Base-by-base conservation (phyloP, 2,329 filamentous ascomycete genomes). In the Penicillium janthinellum region DNA sequence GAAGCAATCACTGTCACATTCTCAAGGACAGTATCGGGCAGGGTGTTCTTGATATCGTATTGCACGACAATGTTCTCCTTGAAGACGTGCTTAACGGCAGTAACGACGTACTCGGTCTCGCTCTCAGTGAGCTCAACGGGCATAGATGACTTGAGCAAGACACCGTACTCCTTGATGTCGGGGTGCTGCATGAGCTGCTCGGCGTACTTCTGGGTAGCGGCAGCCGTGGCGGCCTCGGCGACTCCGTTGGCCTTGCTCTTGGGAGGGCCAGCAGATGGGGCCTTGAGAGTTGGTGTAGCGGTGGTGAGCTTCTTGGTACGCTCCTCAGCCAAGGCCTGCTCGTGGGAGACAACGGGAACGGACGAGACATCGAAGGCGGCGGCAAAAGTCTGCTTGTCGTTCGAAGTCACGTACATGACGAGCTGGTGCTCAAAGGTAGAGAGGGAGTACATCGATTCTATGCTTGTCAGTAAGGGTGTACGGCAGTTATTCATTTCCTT, bases 11-110 rank as follows among this genome's bases (percentile, higher is more conserved):
- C 87, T 0, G 91, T 92, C 15, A 96, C 92, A 63, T 96, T 91
- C 74, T 96, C 92, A 37, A 98, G 83, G 31, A 99, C 86, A 15
- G 92, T 96, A 62, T 93, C 91, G 12, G 91, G 89, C 11, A 99
- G 84, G 2, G 95, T 99, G 82, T 99, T 99, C 84, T 96, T 98
- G 76, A 99, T 88, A 74, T 98, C 91, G 77, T 95, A 99, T 74
- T 99, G 95, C 56, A 99, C 81, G 37, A 99, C 94, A 72, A 99
- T 83, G 73, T 98, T 91, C 75, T 96, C 91, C 80, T 96, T 96
- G 88, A 97, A 99, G 71, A 99, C 88, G 75, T 99, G 95, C 83
- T 99, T 99, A 78, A 97, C 86, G 22, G 95, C 88, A 38, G 86
- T 88, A 61, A 99, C 95, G 53, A 97, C 92, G 70, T 99, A 99